Base-by-base conservation (phyloP, 73 alveolate genomes). In the Stentor roeselii region DNA sequence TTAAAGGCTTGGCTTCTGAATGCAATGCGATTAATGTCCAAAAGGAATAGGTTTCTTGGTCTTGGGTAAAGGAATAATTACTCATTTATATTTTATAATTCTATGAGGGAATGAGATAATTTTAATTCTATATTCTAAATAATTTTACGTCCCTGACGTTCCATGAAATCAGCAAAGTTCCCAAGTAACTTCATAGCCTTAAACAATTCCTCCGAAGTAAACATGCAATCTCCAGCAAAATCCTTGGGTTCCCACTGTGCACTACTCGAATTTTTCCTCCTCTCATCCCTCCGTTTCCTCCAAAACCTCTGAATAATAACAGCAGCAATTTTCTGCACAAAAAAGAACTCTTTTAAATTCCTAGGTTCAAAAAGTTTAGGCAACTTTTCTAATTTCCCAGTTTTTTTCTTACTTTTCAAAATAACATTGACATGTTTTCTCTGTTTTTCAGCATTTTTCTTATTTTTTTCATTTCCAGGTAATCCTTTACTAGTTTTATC, bases 341-440 rank as follows among this genome's bases (percentile, higher is more conserved):
- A 50, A 50, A 50, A 50, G 67, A 50, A 50, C 21, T 50, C 67
- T 50, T 50, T 50, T 11, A 50, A 21, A 50, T 50, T 50, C 21
- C 67, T 50, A 50, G 67, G 67, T 50, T 50, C 67, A 50, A 50
- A 50, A 50, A 50, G 67, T 21, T 50, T 50, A 50, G 67, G 67
- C 67, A 50, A 50, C 67, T 50, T 50, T 21, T 21, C 67, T 50
- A 11, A 11, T 6, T 50, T 21, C 6, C 21, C 67, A 11, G 6
- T 50, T 50, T 50, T 50, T 21, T 21, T 21, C 21, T 50, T 50
- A 50, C 21, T 21, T 11, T 50, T 21, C 21, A 11, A 11, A 11
- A 11, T 50, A 11, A 6, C 67, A 11, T 50, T 50, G 67, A 11
- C 67, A 50, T 50, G 6, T 50, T 50, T 50, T 50, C 21, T 50